These are phyloP conservation scores for Flueggea neowawraea DNA, from an alignment of 441 rosid genomes.

Conservation along the genomic window DNA sequence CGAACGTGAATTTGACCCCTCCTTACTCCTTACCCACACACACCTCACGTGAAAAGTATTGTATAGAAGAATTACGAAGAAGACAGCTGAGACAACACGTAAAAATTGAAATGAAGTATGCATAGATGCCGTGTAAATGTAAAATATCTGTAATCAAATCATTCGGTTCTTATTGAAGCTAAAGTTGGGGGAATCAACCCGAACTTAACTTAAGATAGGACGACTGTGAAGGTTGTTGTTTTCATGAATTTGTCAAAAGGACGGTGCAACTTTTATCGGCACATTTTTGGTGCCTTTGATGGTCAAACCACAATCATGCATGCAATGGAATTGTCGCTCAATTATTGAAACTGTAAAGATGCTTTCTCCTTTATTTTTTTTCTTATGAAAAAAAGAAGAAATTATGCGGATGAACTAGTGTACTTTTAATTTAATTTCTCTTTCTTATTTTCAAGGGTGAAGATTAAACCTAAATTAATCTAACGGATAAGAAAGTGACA, in stretches of 20 bases:
- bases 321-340: not conserved
- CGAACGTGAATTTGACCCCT: no score
- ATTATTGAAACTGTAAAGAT: not conserved
- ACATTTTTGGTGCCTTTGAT: not conserved
- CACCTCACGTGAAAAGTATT: no score
- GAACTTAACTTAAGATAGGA: not conserved
- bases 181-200: no score
- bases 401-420: no score
- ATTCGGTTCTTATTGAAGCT: not conserved
- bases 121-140: not conserved
- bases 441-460: no score
- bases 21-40: no score
- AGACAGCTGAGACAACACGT: not conserved
- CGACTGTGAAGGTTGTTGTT: not conserved
- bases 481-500: no score
- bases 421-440: no score
- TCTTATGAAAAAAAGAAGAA: no score
- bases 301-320: slow-evolving; percentile 21
- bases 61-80: no score
- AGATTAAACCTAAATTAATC: no score
- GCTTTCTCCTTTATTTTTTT: no score
- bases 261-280: not conserved
- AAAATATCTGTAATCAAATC: not conserved
- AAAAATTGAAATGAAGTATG: not conserved
- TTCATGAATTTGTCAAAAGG: not conserved